These are phyloP conservation scores for Macrophomina phaseolina DNA, from an alignment of 2,329 filamentous ascomycete species.

Conservation along the genomic window DNA sequence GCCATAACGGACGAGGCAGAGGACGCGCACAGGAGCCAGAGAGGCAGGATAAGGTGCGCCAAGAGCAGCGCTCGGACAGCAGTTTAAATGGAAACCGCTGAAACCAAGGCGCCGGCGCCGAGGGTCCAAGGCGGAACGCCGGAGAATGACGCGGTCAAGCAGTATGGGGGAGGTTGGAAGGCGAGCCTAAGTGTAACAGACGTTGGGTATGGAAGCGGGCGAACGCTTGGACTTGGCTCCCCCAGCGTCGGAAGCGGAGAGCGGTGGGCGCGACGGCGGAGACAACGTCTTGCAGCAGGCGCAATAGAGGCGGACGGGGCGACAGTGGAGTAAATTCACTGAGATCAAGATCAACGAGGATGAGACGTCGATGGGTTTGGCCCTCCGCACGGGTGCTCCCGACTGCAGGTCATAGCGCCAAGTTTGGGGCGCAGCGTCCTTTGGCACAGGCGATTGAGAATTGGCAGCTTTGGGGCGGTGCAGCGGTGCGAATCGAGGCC, in stretches of 20 bases:
- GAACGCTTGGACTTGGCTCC: too few relatives aligned
- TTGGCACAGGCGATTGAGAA: neutral
- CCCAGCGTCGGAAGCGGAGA: too few relatives aligned
- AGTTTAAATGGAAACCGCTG: neutral
- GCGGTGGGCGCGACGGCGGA: too few relatives aligned
- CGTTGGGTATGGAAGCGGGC: too few relatives aligned
- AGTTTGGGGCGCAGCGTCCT: constrained; percentile 6
- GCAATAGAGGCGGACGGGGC: neutral
- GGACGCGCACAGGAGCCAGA: neutral
- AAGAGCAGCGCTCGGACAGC: constrained; percentile 2
- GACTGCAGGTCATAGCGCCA: constrained; percentile 13
- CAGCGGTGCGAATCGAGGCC: neutral
- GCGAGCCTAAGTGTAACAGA: neutral
- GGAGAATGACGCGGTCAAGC: neutral
- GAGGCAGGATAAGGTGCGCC: constrained; percentile 8
- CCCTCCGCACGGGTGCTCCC: constrained; percentile 19
- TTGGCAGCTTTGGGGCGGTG: neutral
- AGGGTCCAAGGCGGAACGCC: neutral
- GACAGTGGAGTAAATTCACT: neutral
- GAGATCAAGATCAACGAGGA: constrained; percentile 6
- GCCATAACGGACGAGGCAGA: neutral
- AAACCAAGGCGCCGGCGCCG: constrained; percentile 4
- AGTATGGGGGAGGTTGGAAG: neutral
- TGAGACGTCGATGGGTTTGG: too few relatives aligned
- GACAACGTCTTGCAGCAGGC: neutral